Evolutionary conservation across 345 rosid species (phyloP).

Genomic region (Eucalyptus pauciflora): DNA sequence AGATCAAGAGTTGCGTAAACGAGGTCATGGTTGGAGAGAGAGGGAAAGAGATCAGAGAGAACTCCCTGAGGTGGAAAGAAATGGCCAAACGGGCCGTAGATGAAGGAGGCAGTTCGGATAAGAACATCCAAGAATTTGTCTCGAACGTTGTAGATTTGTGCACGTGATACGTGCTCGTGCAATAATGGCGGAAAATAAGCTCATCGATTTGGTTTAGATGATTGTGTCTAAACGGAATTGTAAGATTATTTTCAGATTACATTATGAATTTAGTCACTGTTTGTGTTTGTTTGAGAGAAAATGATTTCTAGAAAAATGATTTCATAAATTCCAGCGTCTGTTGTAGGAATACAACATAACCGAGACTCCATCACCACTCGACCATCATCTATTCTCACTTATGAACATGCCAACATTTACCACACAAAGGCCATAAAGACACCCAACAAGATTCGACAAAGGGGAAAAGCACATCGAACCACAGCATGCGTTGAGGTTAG

Average conservation of each 20-base stretch:
- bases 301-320: neutral
- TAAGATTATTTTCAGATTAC: neutral
- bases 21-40: constrained; percentile 45
- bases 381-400: too few species aligned
- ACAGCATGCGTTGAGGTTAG: too few species aligned
- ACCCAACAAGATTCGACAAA: too few species aligned
- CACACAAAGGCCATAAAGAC: too few species aligned
- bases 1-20: constrained; percentile 23
- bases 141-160: neutral
- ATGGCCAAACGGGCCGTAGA: constrained; percentile 24
- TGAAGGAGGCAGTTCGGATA: constrained; percentile 47
- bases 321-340: neutral
- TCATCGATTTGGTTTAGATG: neutral
- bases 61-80: constrained; percentile 34
- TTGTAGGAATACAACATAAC: neutral
- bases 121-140: constrained; percentile 25
- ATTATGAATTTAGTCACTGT: neutral
- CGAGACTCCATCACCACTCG: too few species aligned
- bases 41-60: constrained; percentile 17
- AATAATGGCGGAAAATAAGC: neutral
- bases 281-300: neutral
- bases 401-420: too few species aligned
- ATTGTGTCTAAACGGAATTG: neutral
- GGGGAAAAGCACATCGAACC: too few species aligned
- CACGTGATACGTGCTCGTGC: neutral